phyloP scores from a whole-genome alignment of 1,139 yeast species.

The Hyphopichia buzzinii region DNA sequence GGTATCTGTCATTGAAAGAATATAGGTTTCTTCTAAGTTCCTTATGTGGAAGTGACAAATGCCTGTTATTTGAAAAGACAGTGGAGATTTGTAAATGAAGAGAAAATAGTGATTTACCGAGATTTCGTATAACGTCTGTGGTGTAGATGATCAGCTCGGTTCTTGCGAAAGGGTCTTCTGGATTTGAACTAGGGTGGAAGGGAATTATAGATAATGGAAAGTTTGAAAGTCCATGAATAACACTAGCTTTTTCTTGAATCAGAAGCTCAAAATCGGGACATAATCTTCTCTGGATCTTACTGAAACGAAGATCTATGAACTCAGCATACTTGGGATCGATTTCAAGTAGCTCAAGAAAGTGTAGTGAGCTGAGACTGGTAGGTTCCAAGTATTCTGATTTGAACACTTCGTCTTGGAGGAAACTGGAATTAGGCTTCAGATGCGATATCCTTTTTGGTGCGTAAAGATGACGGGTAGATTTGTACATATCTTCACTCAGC shows the following conservation, averaged over 20 bases:
- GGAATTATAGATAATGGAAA: conserved; percentile 7
- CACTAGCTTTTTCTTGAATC: conserved; percentile 17
- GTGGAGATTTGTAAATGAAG: conserved; percentile 19
- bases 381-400: conserved; percentile 11
- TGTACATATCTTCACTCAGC: background rate
- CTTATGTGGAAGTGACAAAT: conserved; percentile 22
- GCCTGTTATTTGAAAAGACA: conserved; percentile 25
- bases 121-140: conserved; percentile 18
- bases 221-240: conserved; percentile 11
- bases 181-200: background rate
- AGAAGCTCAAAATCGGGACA: conserved; percentile 21
- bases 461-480: background rate
- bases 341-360: conserved; percentile 10
- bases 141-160: conserved; percentile 7
- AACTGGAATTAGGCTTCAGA: background rate
- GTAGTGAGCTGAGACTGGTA: conserved; percentile 3
- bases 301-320: conserved; percentile 4
- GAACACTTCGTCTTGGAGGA: conserved; percentile 5
- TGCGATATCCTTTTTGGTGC: background rate
- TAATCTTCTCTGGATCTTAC: conserved; percentile 12
- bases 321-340: conserved; percentile 11
- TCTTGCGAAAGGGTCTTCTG: background rate
- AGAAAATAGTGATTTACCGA: conserved; percentile 20
- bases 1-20: background rate
- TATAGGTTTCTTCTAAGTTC: background rate